Evolutionary conservation across 495 filamentous ascomycete genomes (phyloP).

Genomic region (Annulohypoxylon nitens): DNA sequence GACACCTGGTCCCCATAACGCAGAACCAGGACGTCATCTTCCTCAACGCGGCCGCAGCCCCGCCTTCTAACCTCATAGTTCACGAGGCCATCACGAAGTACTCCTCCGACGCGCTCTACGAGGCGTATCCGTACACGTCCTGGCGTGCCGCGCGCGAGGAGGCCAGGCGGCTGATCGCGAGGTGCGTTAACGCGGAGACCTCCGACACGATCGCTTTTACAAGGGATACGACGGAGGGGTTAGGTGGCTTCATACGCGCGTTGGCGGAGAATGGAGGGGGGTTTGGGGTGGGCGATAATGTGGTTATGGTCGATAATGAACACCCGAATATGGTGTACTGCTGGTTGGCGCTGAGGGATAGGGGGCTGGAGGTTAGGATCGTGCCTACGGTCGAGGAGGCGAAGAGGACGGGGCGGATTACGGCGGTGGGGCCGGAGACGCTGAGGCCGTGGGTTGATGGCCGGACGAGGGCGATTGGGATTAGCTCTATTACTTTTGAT

Average conservation of each 20-base stretch:
- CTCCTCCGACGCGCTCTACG: slow-evolving; percentile 33
- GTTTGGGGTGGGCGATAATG: slow-evolving; percentile 39
- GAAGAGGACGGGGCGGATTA: not conserved
- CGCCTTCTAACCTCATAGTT: slow-evolving; percentile 42
- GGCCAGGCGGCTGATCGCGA: slow-evolving; percentile 33
- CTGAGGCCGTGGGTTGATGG: slow-evolving; percentile 39
- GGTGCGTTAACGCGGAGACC: slow-evolving; percentile 37
- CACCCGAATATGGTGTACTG: slow-evolving; percentile 39
- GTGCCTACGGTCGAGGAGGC: slow-evolving; percentile 34
- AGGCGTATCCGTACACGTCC: not conserved
- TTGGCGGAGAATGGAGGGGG: not conserved
- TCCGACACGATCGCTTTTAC: slow-evolving; percentile 41
- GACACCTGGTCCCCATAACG: slow-evolving; percentile 33
- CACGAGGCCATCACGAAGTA: slow-evolving; percentile 45
- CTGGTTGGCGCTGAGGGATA: slow-evolving; percentile 35
- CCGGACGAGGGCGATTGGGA: slow-evolving; percentile 37
- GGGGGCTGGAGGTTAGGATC: slow-evolving; percentile 38
- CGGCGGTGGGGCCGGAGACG: slow-evolving; percentile 24
- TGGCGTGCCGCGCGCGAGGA: slow-evolving; percentile 31
- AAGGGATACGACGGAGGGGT: slow-evolving; percentile 47
- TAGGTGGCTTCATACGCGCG: slow-evolving; percentile 35
- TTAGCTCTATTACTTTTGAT: slow-evolving; percentile 43
- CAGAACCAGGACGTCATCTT: slow-evolving; percentile 32
- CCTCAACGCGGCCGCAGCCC: slow-evolving; percentile 43
- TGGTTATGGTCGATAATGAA: slow-evolving; percentile 43